Conservation (phyloP, 1,284 basidiomycete species). For the Moesziomyces parantarcticus region DNA sequence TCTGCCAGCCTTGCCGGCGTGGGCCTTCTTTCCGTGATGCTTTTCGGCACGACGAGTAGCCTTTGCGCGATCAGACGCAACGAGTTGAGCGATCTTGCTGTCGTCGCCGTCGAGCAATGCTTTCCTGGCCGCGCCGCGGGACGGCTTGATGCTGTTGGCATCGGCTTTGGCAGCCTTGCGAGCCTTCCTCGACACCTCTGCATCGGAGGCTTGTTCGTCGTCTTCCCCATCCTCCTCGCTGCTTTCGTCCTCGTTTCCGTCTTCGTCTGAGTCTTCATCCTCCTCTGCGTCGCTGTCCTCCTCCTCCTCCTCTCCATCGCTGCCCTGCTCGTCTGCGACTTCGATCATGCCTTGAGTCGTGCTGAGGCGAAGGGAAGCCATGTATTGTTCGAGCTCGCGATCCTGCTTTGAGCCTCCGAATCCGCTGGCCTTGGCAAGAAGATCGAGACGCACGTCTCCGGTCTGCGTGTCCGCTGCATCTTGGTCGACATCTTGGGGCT, state of each 20-base stretch:
- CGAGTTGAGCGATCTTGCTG: slow-evolving; percentile 47
- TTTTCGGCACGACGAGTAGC: slow-evolving; percentile 43
- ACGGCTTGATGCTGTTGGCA: slow-evolving; percentile 70
- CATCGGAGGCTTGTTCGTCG: slow-evolving; percentile 77
- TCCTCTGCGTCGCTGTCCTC: slow-evolving; percentile 33
- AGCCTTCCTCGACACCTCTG: slow-evolving; percentile 76
- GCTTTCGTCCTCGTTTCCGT: slow-evolving; percentile 14
- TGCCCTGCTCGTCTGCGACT: slow-evolving; percentile 25
- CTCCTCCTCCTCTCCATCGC: slow-evolving; percentile 15
- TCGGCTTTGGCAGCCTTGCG: slow-evolving; percentile 72
- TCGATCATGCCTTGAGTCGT: slow-evolving; percentile 43
- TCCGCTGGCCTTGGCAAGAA: slow-evolving; percentile 60
- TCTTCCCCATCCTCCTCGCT: slow-evolving; percentile 72
- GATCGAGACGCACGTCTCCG: slow-evolving; percentile 51
- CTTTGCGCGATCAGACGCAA: slow-evolving; percentile 52
- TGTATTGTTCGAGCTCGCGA: slow-evolving; percentile 54
- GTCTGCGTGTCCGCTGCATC: neutral
- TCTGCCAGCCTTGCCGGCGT: slow-evolving; percentile 51
- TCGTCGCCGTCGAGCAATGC: slow-evolving; percentile 29
- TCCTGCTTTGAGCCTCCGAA: slow-evolving; percentile 53
- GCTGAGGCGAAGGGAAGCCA: slow-evolving; percentile 45
- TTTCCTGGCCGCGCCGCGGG: slow-evolving; percentile 39
- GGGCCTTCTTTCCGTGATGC: slow-evolving; percentile 52
- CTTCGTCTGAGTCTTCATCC: slow-evolving; percentile 21
- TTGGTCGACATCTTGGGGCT: slow-evolving; percentile 7